Evolutionary conservation across 148 eudicot species (phyloP), one percentile per base, ranked within the genome.

Genomic region (Silene latifolia): DNA sequence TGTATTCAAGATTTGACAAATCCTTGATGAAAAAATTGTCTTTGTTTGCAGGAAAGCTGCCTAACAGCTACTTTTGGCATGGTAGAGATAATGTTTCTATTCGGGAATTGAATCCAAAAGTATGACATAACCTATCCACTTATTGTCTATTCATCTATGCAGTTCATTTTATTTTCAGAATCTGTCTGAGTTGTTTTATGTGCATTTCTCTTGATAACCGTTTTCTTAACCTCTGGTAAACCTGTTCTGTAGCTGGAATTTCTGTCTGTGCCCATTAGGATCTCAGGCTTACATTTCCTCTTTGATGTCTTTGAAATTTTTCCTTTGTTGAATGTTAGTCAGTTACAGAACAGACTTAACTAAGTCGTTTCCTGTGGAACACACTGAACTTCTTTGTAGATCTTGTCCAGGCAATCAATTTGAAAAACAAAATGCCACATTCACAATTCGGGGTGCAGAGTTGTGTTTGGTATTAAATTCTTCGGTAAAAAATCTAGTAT

Each of bases 91-190:
- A 76, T 71, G 51, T 70, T 70, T 87, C 97, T 58, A 77, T 39
- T 65, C 92, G 90, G 71, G 98, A 95, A 84, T 83, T 95, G 71
- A 95, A 95, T 88, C 97, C 99, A 42, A 88, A 92, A 90, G 99
- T 85, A 78, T 54, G 79, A 44, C 64, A 54, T 54, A 32, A 23
- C 11, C 47, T 39, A 3, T 53, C 67, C 25, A 35, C 4, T 46
- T 35, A 20, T 63, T 71, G 20, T 32, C 46, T 8, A 71, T 72
- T 78, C 59, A 65, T 63, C 53, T 76, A 8, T 61, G 27, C 67
- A 69, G 47, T 62, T 69, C 19, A 17, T 71, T 29, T 13, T 44
- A 19, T 61, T 71, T 48, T 42, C 53, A 15, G 4, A 29, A 8
- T 39, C 48, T 21, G 39, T n/a, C 57, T 64, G 18, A 20, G 7